Evolutionary conservation across 2,329 filamentous ascomycete species (phyloP).

Genomic region (Stagonosporopsis rhizophila): DNA sequence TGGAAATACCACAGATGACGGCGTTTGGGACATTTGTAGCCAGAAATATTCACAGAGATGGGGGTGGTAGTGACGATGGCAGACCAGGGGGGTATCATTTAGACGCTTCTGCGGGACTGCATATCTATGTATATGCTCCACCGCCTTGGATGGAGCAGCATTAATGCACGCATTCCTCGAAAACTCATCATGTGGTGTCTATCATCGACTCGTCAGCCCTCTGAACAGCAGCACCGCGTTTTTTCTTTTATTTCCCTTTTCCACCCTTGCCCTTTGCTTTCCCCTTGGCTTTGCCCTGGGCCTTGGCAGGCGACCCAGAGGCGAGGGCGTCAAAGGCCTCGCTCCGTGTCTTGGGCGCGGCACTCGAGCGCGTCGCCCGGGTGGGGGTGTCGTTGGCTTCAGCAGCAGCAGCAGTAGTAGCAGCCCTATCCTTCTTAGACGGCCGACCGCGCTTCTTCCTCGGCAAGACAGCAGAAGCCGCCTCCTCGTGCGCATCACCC

Average conservation of each 20-base stretch:
- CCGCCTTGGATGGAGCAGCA: too few species aligned
- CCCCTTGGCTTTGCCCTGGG: constrained; percentile 8
- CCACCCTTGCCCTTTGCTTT: constrained; percentile 1
- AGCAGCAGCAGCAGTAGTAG: background rate
- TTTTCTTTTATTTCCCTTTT: too few species aligned
- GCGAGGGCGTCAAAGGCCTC: constrained; percentile 36
- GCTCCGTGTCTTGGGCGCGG: constrained; percentile 31
- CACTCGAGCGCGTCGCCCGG: constrained; percentile 13
- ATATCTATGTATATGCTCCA: too few species aligned
- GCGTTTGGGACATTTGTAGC: constrained; percentile 1
- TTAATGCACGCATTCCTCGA: too few species aligned
- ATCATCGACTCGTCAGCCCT: too few species aligned
- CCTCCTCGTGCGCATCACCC: too few species aligned
- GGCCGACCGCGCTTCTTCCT: constrained; percentile 20
- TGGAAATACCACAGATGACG: constrained; percentile 15
- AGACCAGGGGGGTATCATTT: constrained; percentile 2
- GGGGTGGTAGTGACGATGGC: too few species aligned
- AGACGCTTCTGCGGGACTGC: background rate
- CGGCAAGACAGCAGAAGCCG: background rate
- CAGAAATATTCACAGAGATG: too few species aligned
- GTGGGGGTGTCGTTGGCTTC: constrained; percentile 12
- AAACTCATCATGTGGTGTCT: too few species aligned
- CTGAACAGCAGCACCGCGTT: too few species aligned
- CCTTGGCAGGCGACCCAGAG: constrained; percentile 19
- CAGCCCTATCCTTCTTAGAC: constrained; percentile 9